Base-by-base conservation (phyloP, 148 eudicot genomes). In the Pharnaceum exiguum region DNA sequence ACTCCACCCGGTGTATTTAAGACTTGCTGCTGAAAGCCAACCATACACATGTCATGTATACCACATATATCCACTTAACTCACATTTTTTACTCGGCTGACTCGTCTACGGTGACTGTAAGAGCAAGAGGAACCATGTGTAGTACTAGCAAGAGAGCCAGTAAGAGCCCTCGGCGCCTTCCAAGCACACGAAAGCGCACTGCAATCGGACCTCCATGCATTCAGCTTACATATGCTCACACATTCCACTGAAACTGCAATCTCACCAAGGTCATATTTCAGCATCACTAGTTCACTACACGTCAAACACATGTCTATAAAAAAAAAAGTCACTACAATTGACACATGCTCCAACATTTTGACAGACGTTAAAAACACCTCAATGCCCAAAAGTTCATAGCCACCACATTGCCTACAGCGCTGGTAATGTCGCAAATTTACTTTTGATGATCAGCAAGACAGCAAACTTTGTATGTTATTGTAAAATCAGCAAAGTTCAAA, bases 141-240 rank as follows among this genome's bases (percentile, higher is more conserved):
- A 12, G 95, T 90, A 62, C 81, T 90, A 1, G 97, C 95, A 38
- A 87, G 77, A 46, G 82, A 79, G 7, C 97, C 97, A 7, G 87
- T 91, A 59, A 91, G 75, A 35, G 74, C 83, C 82, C 97, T 80
- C 22, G 96, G 93, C 60, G 94, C 90, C 73, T 78, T 90, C 80
- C 89, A 87, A 15, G 97, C 95, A 72, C 97, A 90, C 26, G 95
- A 84, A 33, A 82, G 59, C 50, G 65, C 65, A 67, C 82, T 87
- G 69, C 97, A 87, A 70, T 91, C 95, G 51, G 71, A 69, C 62
- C 64, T 63, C 71, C 85, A 53, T 75, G 82, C 23, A 77, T 84
- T 72, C 70, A 82, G 27, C 70, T 84, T 80, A 64, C 87, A 84
- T 28, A 82, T 64, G 55, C 77, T 90, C 76, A 84, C 83, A 59